Evolutionary conservation across 805 yeast genomes (phyloP).

Genomic region (Saccharomyces jurei): DNA sequence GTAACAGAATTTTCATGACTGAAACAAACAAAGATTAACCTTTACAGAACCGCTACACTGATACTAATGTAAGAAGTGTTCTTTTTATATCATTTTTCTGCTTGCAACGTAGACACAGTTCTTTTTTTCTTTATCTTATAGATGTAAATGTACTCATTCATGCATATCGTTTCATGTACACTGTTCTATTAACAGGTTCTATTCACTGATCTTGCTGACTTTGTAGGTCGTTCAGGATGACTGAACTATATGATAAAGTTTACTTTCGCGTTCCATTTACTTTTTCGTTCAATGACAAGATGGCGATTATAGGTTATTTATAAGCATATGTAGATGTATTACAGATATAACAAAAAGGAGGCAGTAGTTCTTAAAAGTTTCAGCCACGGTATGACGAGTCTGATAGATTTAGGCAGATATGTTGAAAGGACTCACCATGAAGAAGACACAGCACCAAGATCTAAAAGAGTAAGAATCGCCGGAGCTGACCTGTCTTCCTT

Average conservation of each 20-base stretch:
- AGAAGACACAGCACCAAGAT: background rate
- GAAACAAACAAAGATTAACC: background rate
- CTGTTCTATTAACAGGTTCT: background rate
- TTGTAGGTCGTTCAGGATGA: background rate
- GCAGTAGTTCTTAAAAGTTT: background rate
- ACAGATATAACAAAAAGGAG: background rate
- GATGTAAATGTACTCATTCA: background rate
- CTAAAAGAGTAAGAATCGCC: slow-evolving; percentile 12
- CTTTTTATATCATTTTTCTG: background rate
- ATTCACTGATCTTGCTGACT: background rate
- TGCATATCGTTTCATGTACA: background rate
- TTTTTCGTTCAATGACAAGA: background rate
- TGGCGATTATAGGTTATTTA: background rate
- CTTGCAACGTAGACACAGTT: background rate
- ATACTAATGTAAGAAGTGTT: background rate
- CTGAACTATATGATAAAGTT: background rate
- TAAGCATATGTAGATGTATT: background rate
- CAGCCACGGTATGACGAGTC: background rate
- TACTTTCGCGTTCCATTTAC: background rate
- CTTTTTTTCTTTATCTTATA: background rate
- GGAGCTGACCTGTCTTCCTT: slow-evolving; percentile 21
- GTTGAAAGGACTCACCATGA: background rate
- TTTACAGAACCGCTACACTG: background rate
- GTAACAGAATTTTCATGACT: background rate
- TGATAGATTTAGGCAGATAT: background rate